Base-by-base conservation (phyloP, 257 asterid species). In the Echites panduratus region DNA sequence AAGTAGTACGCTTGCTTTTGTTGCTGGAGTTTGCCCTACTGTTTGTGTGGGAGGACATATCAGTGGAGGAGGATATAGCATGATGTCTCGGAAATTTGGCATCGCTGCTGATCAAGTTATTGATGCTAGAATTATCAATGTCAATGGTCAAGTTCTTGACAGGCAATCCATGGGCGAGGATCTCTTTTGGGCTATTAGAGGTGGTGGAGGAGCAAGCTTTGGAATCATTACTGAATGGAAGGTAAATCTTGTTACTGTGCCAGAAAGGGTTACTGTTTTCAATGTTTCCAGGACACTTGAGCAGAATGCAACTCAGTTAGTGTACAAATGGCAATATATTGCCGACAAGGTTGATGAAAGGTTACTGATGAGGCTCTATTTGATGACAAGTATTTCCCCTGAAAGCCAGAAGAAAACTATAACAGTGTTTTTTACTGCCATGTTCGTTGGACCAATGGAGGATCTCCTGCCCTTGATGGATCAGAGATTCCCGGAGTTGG, bases 1-100 rank as follows among this genome's bases (percentile, higher is more conserved):
- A 32, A 32, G 38, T 32, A 32, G 38, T 32, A 32, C 38, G 38
- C 38, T 32, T 32, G 38, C 38, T 32, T 32, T 32, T 32, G 38
- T 32, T 32, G 38, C 38, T 3, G 3, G 38, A 32, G 38, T 32
- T 32, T 32, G 38, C 38, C 38, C 1, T 32, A 32, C 38, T 1
- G 38, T 32, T 32, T 32, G 38, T 32, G 38, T 32, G 38, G 38
- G 38, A 32, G 38, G 1, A 1, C 38, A 84, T 44, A 47, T 86
- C 13, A 84, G 86, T 20, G 90, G 86, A 8, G 90, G 87, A 13
- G 90, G 90, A 7, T 80, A 79, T 29, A 86, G 90, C 8, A 78
- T 82, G 11, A 61, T 85, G 67, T 16, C 77, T 0, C 73, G 85
- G 0, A 83, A 75, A 76, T 81, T 81, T 6, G 90, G 90, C 26